Evolutionary conservation across 2,329 filamentous ascomycete genomes (phyloP), one percentile per base, ranked within the genome.

Genomic region (Neofusicoccum ribis): DNA sequence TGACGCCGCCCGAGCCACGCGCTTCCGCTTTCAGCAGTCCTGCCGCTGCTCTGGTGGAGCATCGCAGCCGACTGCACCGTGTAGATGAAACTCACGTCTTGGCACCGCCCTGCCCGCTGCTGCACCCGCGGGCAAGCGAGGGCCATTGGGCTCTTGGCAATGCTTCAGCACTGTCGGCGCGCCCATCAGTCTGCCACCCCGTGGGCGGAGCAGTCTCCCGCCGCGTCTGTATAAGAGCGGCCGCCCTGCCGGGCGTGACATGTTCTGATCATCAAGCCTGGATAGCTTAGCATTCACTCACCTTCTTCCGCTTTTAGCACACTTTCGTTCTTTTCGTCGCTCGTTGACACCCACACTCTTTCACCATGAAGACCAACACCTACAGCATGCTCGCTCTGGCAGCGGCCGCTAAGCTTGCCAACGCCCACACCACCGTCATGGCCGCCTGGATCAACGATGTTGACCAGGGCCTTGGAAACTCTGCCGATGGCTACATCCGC

Each of bases 401-500:
- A 63, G 70, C 70, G 63, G 71, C 69, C 52, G 70, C 68, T 67
- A 70, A 73, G 68, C 70, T 74, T 46, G 72, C 69, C 56, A 68
- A 70, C 46, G 75, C 75, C 31, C 76, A 78, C 68, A 69, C 72
- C 62, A 78, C 75, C 49, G 73, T 78, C 52, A 73, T 70, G 68
- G 72, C 70, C 66, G 69, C 76, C 44, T 75, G 78, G 58, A 77
- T 82, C 72, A 82, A 83, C 71, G 82, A 70, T 67, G 71, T 72
- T 51, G 71, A 74, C 65, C 73, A 76, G 54, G 73, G 74, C 50
- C 66, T 71, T 56, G 74, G 74, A 68, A 76, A 78, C 69, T 70
- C 73, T 66, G 75, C 72, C 61, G 72, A 76, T 63, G 80, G 79
- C 51, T 84, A 84, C 75, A 80, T 85, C 69, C 81, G 83, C 67